These are phyloP conservation scores for Dothideomycetes sp. DNA, from an alignment of 2,329 filamentous ascomycete genomes.

Conservation along the genomic window DNA sequence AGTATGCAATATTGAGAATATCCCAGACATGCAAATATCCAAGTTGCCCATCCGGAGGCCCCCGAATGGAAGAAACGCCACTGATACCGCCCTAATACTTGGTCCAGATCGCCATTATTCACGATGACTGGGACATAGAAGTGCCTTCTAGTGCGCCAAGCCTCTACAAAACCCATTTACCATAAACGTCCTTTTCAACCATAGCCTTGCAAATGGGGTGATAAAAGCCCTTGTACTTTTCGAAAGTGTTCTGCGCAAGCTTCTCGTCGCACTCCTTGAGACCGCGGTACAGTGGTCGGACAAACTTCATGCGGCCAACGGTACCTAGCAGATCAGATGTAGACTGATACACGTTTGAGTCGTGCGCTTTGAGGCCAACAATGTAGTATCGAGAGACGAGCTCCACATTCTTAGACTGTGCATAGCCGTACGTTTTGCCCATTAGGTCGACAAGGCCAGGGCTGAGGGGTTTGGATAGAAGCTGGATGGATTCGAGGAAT, in stretches of 20 bases:
- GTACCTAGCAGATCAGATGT: slow-evolving; percentile 64
- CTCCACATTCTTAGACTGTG: slow-evolving; percentile 73
- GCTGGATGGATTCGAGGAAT: slow-evolving; percentile 71
- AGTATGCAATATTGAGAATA: too few relatives aligned
- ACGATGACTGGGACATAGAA: too few relatives aligned
- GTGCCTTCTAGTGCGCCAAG: too few relatives aligned
- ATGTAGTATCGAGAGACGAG: slow-evolving; percentile 70
- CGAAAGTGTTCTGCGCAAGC: slow-evolving; percentile 71
- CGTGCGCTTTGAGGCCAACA: slow-evolving; percentile 65
- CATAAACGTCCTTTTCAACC: slow-evolving; percentile 73
- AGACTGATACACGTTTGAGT: slow-evolving; percentile 56
- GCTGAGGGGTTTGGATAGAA: slow-evolving; percentile 52
- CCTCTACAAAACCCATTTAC: too few relatives aligned
- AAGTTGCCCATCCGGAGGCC: too few relatives aligned
- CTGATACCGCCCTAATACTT: too few relatives aligned
- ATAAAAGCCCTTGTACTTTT: slow-evolving; percentile 83
- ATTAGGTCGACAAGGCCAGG: slow-evolving; percentile 58
- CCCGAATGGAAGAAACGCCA: too few relatives aligned
- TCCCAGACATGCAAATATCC: too few relatives aligned
- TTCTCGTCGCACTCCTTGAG: slow-evolving; percentile 64
- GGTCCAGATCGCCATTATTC: too few relatives aligned
- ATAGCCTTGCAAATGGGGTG: slow-evolving; percentile 84
- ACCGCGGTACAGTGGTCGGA: slow-evolving; percentile 69
- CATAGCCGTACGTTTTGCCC: slow-evolving; percentile 63
- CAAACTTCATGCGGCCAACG: slow-evolving; percentile 96